A percentile compares a stretch with the other conserved stretches of the same genome.
phyloP scores from a whole-genome alignment of 148 eudicot species.

The Spergularia marina region DNA sequence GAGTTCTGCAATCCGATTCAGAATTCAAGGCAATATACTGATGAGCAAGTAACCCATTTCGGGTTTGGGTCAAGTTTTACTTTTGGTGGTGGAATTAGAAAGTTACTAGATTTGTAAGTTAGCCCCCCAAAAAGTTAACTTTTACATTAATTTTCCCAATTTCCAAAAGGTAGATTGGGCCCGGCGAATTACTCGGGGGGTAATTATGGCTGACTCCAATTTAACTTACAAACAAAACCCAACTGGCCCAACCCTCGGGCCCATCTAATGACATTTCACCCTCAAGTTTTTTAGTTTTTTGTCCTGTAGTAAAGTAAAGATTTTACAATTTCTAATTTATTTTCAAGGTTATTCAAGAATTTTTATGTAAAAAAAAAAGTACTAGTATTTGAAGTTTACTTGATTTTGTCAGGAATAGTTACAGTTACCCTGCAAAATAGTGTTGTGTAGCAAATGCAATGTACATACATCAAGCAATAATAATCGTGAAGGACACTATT shows the following conservation, averaged over 20 bases:
- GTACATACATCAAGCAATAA: too few species aligned
- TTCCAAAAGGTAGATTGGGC: slow-evolving; percentile 9
- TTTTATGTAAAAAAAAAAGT: too few species aligned
- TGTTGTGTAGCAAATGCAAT: too few species aligned
- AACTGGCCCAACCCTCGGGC: slow-evolving; percentile 10
- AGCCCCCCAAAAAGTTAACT: background rate
- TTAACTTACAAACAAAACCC: background rate
- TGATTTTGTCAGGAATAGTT: too few species aligned
- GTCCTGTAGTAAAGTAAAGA: background rate
- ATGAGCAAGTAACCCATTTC: too few species aligned
- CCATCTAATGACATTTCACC: slow-evolving; percentile 21
- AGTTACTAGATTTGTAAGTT: background rate
- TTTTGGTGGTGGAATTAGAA: background rate
- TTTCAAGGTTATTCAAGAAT: background rate
- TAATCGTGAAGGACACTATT: too few species aligned
- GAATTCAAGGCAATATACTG: too few species aligned
- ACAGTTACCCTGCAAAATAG: too few species aligned
- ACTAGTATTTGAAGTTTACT: too few species aligned
- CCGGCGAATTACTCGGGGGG: slow-evolving; percentile 31
- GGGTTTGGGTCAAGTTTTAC: background rate
- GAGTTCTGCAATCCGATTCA: too few species aligned
- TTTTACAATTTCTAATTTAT: background rate
- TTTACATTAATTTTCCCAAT: background rate
- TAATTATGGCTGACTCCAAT: slow-evolving; percentile 11
- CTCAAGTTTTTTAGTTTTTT: background rate